A percentile compares a stretch with the other conserved stretches of the same genome.
Conservation (phyloP, 2,329 filamentous ascomycete species). For the Hawksworthiomyces lignivorus region DNA sequence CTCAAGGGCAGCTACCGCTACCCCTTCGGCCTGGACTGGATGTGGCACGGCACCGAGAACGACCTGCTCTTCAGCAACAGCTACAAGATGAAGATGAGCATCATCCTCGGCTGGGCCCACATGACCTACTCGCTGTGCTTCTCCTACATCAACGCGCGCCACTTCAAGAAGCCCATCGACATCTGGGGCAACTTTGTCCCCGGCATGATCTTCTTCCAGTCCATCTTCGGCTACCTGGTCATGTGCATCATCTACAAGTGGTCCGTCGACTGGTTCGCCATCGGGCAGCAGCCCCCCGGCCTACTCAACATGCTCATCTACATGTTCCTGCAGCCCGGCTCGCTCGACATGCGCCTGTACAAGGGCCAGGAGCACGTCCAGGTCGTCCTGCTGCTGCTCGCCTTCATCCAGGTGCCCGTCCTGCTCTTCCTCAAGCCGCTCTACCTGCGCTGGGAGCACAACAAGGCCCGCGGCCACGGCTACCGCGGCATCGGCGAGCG, state of each 20-base stretch:
- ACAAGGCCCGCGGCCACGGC: slow-evolving; percentile 75
- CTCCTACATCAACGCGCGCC: slow-evolving; percentile 83
- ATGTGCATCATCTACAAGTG: slow-evolving; percentile 96
- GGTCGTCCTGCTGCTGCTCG: slow-evolving; percentile 69
- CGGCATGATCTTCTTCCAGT: slow-evolving; percentile 99
- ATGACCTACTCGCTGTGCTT: slow-evolving; percentile 98
- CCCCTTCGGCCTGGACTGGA: slow-evolving; percentile 91
- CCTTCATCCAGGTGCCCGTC: slow-evolving; percentile 79
- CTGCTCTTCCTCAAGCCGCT: slow-evolving; percentile 93
- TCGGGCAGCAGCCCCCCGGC: slow-evolving; percentile 65
- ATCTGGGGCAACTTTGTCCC: slow-evolving; percentile 97
- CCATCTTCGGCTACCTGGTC: slow-evolving; percentile 94
- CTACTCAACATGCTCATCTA: slow-evolving; percentile 98
- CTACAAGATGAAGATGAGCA: slow-evolving; percentile 99
- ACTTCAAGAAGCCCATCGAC: slow-evolving; percentile 92
- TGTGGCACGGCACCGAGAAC: slow-evolving; percentile 95
- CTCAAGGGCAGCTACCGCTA: slow-evolving; percentile 73
- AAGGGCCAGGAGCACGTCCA: slow-evolving; percentile 69
- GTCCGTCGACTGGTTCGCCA: slow-evolving; percentile 74
- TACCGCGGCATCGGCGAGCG: slow-evolving; percentile 91
- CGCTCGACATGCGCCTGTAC: slow-evolving; percentile 66
- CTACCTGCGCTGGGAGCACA: slow-evolving; percentile 90
- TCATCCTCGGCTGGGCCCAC: slow-evolving; percentile 92
- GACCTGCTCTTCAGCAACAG: slow-evolving; percentile 94
- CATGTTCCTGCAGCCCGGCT: slow-evolving; percentile 93